phyloP scores from a whole-genome alignment of 2,329 filamentous ascomycete genomes.

The Botrytis galanthina region DNA sequence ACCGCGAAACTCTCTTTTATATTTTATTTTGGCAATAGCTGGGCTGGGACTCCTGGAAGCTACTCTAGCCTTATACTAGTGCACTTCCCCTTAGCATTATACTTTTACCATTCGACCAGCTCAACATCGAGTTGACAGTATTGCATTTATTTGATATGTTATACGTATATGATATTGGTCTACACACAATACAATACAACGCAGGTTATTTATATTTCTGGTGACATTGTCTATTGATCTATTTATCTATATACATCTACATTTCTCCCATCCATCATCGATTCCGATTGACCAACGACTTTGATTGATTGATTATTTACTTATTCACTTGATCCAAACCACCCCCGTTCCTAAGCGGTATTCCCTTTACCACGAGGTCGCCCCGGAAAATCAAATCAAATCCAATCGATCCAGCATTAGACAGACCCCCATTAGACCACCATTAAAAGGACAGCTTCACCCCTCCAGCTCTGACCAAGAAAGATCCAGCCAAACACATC shows the following conservation, averaged over 20 bases:
- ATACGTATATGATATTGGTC: too few species aligned
- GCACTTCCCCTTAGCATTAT: neutral
- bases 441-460: constrained; percentile 9
- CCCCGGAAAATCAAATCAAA: neutral
- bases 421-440: too few species aligned
- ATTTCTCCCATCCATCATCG: neutral
- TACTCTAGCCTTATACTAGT: constrained; percentile 11
- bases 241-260: neutral
- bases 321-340: neutral
- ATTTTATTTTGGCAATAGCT: neutral
- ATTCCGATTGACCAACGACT: neutral
- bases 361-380: neutral
- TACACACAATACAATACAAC: neutral
- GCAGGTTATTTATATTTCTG: neutral
- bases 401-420: neutral
- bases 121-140: neutral
- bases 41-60: neutral
- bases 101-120: neutral
- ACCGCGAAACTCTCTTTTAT: constrained; percentile 7
- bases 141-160: neutral
- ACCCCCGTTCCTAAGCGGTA: neutral
- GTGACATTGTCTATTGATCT: neutral
- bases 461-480: constrained; percentile 19
- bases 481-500: neutral
- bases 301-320: neutral